A percentile compares a stretch with the other conserved stretches of the same genome.
These are phyloP conservation scores for Zygosaccharomyces rouxii DNA, from an alignment of 805 yeast genomes.

Conservation along the genomic window DNA sequence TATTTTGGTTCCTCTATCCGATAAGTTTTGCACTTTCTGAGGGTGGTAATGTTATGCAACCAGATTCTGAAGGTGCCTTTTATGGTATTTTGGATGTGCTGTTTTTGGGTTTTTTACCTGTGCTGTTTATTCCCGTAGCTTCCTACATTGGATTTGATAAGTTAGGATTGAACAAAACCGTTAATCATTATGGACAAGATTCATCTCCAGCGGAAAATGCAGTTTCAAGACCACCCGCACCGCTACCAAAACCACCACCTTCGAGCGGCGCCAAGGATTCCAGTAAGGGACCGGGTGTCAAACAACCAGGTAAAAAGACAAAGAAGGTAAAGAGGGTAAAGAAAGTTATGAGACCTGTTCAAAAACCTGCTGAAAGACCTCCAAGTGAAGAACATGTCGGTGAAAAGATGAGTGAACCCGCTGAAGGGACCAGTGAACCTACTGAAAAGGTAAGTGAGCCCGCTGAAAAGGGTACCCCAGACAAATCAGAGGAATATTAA, in stretches of 20 bases:
- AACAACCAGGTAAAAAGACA: constrained; percentile 6
- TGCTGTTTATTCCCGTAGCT: constrained; percentile 22
- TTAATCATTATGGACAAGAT: neutral
- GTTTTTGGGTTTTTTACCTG: constrained; percentile 36
- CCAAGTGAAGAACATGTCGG: neutral
- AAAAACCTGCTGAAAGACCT: neutral
- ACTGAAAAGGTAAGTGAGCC: too few relatives aligned
- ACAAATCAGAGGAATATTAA: too few relatives aligned
- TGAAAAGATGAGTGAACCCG: neutral
- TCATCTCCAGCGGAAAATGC: constrained; percentile 4
- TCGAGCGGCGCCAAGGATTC: constrained; percentile 17
- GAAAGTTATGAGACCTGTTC: neutral
- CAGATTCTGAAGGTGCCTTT: constrained; percentile 55
- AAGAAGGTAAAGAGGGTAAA: constrained; percentile 11
- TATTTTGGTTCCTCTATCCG: constrained; percentile 43
- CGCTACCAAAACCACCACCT: constrained; percentile 7
- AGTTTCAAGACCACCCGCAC: constrained; percentile 9
- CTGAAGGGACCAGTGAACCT: too few relatives aligned
- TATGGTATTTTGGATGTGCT: constrained; percentile 55
- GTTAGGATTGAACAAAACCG: constrained; percentile 15
- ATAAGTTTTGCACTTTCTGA: constrained; percentile 39
- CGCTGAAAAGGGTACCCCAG: too few relatives aligned
- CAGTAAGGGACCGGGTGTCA: neutral
- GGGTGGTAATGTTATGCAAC: constrained; percentile 59
- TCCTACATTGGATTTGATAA: constrained; percentile 24